These are phyloP conservation scores for Euphorbia peplus DNA, from an alignment of 345 rosid species.

Conservation along the genomic window DNA sequence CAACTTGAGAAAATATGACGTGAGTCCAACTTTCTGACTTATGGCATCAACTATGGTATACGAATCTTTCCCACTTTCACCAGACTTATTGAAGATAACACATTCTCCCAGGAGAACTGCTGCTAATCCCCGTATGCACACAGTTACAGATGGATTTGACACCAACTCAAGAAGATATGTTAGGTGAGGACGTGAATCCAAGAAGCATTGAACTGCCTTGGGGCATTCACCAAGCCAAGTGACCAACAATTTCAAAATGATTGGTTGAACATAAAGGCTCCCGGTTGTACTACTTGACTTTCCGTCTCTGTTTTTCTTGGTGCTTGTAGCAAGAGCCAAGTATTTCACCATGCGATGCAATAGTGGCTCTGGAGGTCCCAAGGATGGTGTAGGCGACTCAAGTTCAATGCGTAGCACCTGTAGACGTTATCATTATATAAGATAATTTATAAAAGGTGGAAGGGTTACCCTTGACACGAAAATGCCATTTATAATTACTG, in stretches of 20 bases:
- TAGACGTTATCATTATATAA: constrained; percentile 16
- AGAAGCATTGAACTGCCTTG: constrained; percentile 75
- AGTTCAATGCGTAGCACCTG: constrained; percentile 82
- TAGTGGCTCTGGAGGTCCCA: constrained; percentile 82
- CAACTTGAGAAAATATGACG: constrained; percentile 69
- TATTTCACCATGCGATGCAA: constrained; percentile 87
- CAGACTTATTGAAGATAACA: constrained; percentile 64
- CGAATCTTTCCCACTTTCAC: constrained; percentile 75
- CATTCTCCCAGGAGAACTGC: constrained; percentile 88
- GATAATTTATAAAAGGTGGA: background rate
- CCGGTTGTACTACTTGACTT: constrained; percentile 45
- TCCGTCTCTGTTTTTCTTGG: constrained; percentile 61
- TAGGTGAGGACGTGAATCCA: constrained; percentile 82
- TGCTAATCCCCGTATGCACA: constrained; percentile 68
- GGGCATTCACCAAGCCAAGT: constrained; percentile 88
- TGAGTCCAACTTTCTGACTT: constrained; percentile 86
- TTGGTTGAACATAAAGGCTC: constrained; percentile 57
- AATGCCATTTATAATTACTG: background rate
- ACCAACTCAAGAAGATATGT: constrained; percentile 79
- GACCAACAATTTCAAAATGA: constrained; percentile 81
- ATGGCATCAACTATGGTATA: constrained; percentile 73
- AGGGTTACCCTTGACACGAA: background rate
- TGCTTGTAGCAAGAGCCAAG: constrained; percentile 79
- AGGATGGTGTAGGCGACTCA: constrained; percentile 62
- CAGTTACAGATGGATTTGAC: constrained; percentile 62